Base-by-base conservation (phyloP, 768 basidiomycete genomes). In the Tylopilus cervinicoccineus region DNA sequence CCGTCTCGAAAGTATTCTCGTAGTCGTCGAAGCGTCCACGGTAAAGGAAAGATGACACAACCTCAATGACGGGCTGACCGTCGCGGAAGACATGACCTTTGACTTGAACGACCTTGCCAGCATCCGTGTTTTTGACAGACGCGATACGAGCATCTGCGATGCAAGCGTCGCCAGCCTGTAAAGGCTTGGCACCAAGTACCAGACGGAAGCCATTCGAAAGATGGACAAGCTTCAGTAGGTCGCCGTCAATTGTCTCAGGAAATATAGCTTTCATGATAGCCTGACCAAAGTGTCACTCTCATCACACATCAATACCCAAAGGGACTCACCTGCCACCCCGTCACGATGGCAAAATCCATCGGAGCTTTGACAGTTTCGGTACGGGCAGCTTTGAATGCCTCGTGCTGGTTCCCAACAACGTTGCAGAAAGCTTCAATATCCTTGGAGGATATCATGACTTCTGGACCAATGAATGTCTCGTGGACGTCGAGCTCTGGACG, bases 191-290 rank as follows among this genome's bases (percentile, higher is more conserved):
- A 39, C 87, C 91, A 22, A 88, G 78, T 53, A 95, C 72, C 65
- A 93, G 80, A 46, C 83, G 84, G 84, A 99, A 99, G 37, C 93
- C 93, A 64, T 99, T 99, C 8, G 93, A 93, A 14, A 99, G 80
- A 64, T 99, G 96, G 38, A 98, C 95, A 28, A 98, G 85, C 68
- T 93, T 94, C 58, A 98, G 76, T 14, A 98, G 72, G 67, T 99
- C 95, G 1, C 95, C 96, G 54, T 98, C 90, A 63, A 99, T 91
- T 11, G 81, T 70, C 12, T 76, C 65, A 6, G 96, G 96, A 83
- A 99, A 99, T 70, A 98, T 95, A 1, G 93, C 84, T 67, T 89
- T 92, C 88, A 98, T 99, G 70, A 99, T 98, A n/a, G 94, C 89
- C 93, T 95, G 56, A 0, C 47, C 51, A 45, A 28, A 56, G 45